Base-by-base conservation (phyloP, 352 stramenopile species). In the Pythium scleroteichum region DNA sequence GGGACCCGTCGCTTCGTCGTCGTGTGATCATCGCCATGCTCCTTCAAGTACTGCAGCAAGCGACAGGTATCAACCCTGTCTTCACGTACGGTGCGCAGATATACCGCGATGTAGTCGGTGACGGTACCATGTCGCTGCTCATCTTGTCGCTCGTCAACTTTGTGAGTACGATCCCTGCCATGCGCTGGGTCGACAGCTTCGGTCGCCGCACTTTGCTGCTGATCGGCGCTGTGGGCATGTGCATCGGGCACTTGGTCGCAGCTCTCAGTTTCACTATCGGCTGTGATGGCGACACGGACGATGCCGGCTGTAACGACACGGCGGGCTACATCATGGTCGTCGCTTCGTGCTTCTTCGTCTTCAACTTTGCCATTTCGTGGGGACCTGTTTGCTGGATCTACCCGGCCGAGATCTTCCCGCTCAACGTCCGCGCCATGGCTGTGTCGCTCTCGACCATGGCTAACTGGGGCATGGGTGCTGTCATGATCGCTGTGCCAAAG, bases 341-440 rank as follows among this genome's bases (percentile, higher is more conserved):
- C 53, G 44, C 42, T 16, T 51, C 42, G 12, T 61, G 40, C 29
- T 61, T 52, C 41, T 51, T 61, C 53, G 42, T 52, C 14, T 53
- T 52, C 53, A 56, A 56, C 49, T 56, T 56, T 14, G 49, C 49
- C 33, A 56, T 56, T 32, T 56, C 49, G 49, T 56, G 49, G 49
- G 49, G 49, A 12, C 49, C 49, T 38, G 49, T 56, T 17, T 56
- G 49, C 49, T 56, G 49, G 49, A 56, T 56, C 49, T 56, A 56
- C 49, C 49, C 49, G 49, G 49, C 49, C 49, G 49, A 56, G 49
- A 61, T 83, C 56, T 86, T 85, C 58, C 69, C 73, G 20, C 53
- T 87, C 49, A 59, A 70, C 56, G 58, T 73, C 13, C 76, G 78
- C 27, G 69, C 69, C 42, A 73, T 66, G 26, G 76, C 73, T 8